Conservation (phyloP, 768 basidiomycete species). For the Hydnomerulius pinastri region DNA sequence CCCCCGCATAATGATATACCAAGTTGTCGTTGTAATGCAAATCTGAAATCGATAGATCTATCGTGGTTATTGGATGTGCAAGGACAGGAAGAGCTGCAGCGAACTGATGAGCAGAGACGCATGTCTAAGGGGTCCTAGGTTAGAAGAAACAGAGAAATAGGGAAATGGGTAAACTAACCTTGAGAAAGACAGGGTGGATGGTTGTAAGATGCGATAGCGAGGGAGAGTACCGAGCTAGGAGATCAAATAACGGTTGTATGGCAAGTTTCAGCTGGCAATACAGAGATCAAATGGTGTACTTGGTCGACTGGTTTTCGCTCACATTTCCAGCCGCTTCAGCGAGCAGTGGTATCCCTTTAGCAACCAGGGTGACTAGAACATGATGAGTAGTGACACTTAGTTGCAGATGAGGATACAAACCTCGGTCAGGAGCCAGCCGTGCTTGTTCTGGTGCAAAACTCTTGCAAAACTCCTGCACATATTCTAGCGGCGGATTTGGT, state of each 20-base stretch:
- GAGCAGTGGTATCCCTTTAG: constrained; percentile 57
- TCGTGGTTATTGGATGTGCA: constrained; percentile 58
- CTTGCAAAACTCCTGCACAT: constrained; percentile 60
- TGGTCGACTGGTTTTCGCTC: constrained; percentile 22
- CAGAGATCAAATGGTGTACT: constrained; percentile 20
- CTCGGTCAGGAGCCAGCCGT: constrained; percentile 66
- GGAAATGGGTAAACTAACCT: constrained; percentile 40
- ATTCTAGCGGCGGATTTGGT: constrained; percentile 40
- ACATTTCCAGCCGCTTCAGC: constrained; percentile 56
- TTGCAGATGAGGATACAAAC: constrained; percentile 34
- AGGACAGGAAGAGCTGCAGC: constrained; percentile 63
- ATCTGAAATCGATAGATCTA: constrained; percentile 63
- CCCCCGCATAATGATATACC: constrained; percentile 83
- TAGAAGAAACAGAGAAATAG: not conserved
- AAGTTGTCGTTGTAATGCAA: constrained; percentile 79
- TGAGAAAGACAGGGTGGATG: constrained; percentile 68
- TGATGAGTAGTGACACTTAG: constrained; percentile 3
- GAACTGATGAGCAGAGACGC: constrained; percentile 56
- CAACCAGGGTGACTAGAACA: constrained; percentile 60
- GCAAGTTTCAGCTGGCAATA: constrained; percentile 43
- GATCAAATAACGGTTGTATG: constrained; percentile 56
- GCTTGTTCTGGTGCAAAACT: constrained; percentile 65
- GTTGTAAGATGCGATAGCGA: constrained; percentile 62
- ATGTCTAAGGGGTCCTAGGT: constrained; percentile 44
- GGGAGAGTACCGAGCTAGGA: constrained; percentile 65